Evolutionary conservation across 1,139 yeast species (phyloP).

Genomic region (Geotrichum phurueaensis): DNA sequence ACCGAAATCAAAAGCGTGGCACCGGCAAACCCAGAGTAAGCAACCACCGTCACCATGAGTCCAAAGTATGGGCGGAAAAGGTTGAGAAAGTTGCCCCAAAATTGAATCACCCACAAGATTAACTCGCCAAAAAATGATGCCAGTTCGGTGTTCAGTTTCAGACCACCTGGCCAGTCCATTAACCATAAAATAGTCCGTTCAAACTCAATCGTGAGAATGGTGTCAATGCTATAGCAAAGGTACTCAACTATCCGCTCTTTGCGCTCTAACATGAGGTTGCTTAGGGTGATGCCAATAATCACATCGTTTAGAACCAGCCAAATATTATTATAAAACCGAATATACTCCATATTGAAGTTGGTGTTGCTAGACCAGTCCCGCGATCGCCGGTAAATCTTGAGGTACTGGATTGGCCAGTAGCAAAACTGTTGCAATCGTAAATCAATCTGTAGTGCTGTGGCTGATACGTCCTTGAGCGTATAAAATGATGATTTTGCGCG

Average conservation of each 20-base stretch:
- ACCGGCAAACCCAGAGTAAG: conserved; percentile 46
- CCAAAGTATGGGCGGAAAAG: conserved; percentile 34
- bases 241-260: conserved; percentile 34
- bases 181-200: conserved; percentile 60
- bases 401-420: conserved; percentile 75
- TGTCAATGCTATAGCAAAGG: conserved; percentile 35
- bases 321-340: conserved; percentile 75
- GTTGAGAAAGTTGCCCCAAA: conserved; percentile 45
- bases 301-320: conserved; percentile 86
- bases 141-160: conserved; percentile 81
- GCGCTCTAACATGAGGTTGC: conserved; percentile 47
- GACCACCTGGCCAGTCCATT: conserved; percentile 89
- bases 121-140: conserved; percentile 83
- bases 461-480: conserved; percentile 46
- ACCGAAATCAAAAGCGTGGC: conserved; percentile 64
- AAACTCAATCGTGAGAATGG: conserved; percentile 40
- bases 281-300: conserved; percentile 61
- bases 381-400: conserved; percentile 43
- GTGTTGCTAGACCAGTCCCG: conserved; percentile 35
- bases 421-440: conserved; percentile 70
- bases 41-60: conserved; percentile 35
- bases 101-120: conserved; percentile 74
- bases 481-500: conserved; percentile 27
- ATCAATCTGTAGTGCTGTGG: conserved; percentile 72
- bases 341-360: conserved; percentile 56